A percentile compares a stretch with the other conserved stretches of the same genome.
Conservation (phyloP, 73 alveolate species). For the Paramecium octaurelia region DNA sequence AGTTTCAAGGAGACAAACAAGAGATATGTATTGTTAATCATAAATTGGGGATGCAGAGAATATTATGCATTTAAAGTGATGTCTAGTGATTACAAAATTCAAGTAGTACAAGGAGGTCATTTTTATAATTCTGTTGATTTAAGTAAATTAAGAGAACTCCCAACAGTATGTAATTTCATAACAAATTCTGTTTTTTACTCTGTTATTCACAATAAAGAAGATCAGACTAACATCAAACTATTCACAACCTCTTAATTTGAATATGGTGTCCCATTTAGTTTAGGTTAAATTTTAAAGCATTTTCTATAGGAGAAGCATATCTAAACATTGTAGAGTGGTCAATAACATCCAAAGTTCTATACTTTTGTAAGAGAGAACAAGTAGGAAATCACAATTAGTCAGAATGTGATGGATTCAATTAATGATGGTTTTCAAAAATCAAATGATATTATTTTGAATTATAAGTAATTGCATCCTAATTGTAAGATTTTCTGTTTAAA, state of each 20-base stretch:
- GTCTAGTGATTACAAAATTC: not conserved
- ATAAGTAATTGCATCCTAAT: not conserved
- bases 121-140: not conserved
- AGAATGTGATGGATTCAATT: slow-evolving; percentile 39
- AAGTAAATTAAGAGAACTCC: not conserved
- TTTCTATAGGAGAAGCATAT: not conserved
- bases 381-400: not conserved
- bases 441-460: not conserved
- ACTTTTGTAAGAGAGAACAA: not conserved
- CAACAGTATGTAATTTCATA: not conserved
- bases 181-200: slow-evolving; percentile 9
- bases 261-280: slow-evolving; percentile 26
- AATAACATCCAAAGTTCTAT: not conserved
- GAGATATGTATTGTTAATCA: slow-evolving; percentile 4
- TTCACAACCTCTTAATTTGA: slow-evolving; percentile 37
- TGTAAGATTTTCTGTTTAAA: not conserved
- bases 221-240: not conserved
- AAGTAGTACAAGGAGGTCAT: slow-evolving; percentile 37
- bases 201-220: not conserved
- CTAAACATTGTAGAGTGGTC: not conserved
- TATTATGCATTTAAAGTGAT: slow-evolving; percentile 48
- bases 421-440: slow-evolving; percentile 29
- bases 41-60: slow-evolving; percentile 49
- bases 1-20: slow-evolving; percentile 32
- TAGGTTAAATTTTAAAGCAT: not conserved